Base-by-base conservation (phyloP, 2,329 filamentous ascomycete genomes). In the Aureobasidium sp. region DNA sequence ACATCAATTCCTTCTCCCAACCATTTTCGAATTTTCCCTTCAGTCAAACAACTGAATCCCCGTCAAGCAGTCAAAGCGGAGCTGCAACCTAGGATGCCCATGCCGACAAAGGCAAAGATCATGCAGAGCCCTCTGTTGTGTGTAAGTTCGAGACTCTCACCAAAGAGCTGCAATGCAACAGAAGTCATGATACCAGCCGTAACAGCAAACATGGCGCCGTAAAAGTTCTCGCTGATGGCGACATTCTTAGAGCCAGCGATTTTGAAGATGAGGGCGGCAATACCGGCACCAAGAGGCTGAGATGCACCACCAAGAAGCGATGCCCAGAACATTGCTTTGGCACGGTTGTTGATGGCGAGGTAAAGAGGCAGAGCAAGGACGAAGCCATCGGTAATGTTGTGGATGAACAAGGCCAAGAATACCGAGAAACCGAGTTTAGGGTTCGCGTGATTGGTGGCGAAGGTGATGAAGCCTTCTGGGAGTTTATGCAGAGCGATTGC, bases 321-420 rank as follows among this genome's bases (percentile, higher is more conserved):
- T 5, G 89, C 87, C 86, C 90, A 95, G 63, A 89, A 75, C 78
- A 97, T 94, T 20, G 94, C 93, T 68, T 87, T 88, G 71, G 84
- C 78, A 49, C 91, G 87, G 63, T 87, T 93, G 65, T 87, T 84
- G 36, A 97, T 84, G 1, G 94, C 94, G 70, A 99, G 89, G 75
- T 96, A 99, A 0, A 99, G 80, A 0, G 94, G 94, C 0, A 99
- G 78, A 0, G 91, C 91, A 82, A 99, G 88, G 65, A 92, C 90
- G 72, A 97, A 97, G 1, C 94, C 94, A 77, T 99, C 94, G 31
- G 91, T 92, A 70, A 99, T 96, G 77, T 97, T 99, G 81, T 99
- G 94, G 63, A 99, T 93, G 72, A 96, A 96, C 8, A 99, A 83
- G 0, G 94, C 93, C 74, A 97, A 84, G 77, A 99, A 99, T 61